These are phyloP conservation scores for Tylopilus sp. DNA, from an alignment of 768 basidiomycete species.

Conservation along the genomic window DNA sequence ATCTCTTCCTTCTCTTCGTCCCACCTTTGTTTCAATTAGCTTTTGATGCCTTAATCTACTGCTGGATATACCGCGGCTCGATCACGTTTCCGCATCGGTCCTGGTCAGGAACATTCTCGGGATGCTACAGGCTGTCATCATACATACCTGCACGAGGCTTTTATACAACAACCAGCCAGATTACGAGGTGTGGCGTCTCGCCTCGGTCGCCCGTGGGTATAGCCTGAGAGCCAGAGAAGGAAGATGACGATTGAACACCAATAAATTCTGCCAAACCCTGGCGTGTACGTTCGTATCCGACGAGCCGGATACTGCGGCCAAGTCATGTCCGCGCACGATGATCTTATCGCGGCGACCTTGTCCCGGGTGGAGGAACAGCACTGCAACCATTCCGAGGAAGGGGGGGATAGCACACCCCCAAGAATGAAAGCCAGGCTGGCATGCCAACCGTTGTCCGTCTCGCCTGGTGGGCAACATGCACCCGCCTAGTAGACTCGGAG, in stretches of 20 bases:
- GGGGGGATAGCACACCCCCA: neutral
- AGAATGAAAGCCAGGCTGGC: neutral
- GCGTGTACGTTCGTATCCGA: neutral
- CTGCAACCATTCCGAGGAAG: neutral
- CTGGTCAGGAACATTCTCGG: slow-evolving; percentile 5
- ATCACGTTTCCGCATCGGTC: slow-evolving; percentile 8
- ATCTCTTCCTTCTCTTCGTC: slow-evolving; percentile 4
- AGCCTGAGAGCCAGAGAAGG: too few relatives aligned
- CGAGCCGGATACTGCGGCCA: slow-evolving; percentile 1
- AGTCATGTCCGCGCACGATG: neutral
- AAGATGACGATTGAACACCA: slow-evolving; percentile 9
- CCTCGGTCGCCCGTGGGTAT: slow-evolving; percentile 2
- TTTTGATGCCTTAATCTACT: slow-evolving; percentile 18
- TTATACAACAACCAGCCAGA: neutral
- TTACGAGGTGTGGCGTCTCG: slow-evolving; percentile 1
- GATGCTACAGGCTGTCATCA: neutral
- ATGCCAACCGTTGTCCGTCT: neutral
- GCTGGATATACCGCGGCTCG: slow-evolving; percentile 19
- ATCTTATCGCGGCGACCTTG: slow-evolving; percentile 7
- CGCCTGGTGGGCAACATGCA: slow-evolving; percentile 17
- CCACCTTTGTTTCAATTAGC: slow-evolving; percentile 12
- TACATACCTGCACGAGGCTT: slow-evolving; percentile 10
- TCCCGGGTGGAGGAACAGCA: too few relatives aligned
- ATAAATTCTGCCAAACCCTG: neutral
- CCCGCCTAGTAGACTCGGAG: too few relatives aligned